These are phyloP conservation scores for Achlya hypogyna DNA, from an alignment of 352 stramenopile genomes.

Conservation along the genomic window DNA sequence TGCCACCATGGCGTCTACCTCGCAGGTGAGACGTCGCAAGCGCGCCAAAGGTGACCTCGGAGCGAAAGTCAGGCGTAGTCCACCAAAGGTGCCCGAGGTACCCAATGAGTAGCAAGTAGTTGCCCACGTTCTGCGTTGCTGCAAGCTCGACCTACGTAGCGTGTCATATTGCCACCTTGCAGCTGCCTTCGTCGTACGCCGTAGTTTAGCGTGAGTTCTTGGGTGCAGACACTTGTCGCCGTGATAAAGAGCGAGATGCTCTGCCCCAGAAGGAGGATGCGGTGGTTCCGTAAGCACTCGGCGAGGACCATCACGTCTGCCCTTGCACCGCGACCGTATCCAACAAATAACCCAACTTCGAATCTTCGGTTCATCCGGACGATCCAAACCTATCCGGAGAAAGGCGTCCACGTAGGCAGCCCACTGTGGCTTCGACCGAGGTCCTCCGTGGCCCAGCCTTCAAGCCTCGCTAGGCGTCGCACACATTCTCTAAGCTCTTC, in stretches of 20 bases:
- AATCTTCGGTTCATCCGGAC: background rate
- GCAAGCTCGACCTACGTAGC: constrained; percentile 51
- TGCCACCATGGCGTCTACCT: constrained; percentile 67
- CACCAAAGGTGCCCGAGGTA: constrained; percentile 31
- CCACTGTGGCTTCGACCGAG: too few relatives aligned
- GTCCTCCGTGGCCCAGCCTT: too few relatives aligned
- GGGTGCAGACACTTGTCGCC: constrained; percentile 79
- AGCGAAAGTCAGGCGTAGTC: background rate
- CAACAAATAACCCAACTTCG: background rate
- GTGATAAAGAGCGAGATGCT: constrained; percentile 85
- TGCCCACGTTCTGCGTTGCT: constrained; percentile 61
- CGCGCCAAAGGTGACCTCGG: constrained; percentile 6
- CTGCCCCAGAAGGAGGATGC: constrained; percentile 70
- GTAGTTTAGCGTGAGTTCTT: constrained; percentile 73
- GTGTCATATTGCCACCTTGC: background rate
- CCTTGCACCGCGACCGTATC: background rate
- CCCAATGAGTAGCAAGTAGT: constrained; percentile 54
- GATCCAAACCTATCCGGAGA: background rate
- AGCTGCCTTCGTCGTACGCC: constrained; percentile 17
- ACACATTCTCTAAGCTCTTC: too few relatives aligned
- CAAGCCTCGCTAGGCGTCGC: too few relatives aligned
- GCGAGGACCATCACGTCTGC: background rate
- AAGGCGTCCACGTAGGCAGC: background rate
- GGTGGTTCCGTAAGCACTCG: constrained; percentile 26
- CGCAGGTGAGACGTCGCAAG: constrained; percentile 21